phyloP scores from a whole-genome alignment of 148 eudicot genomes.

The Dysphania ambrosioides region DNA sequence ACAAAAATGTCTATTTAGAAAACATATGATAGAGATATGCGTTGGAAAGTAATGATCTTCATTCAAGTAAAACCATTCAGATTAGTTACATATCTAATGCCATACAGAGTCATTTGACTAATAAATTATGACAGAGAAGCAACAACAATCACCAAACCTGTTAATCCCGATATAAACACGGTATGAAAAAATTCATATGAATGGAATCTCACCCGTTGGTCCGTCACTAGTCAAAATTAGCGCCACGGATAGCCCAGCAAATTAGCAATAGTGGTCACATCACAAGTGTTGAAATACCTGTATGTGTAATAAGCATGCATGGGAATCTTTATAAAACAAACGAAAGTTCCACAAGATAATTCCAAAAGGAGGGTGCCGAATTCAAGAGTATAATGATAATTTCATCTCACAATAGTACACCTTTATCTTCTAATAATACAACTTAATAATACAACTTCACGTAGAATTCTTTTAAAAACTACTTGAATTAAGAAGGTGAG shows the following conservation, averaged over 20 bases:
- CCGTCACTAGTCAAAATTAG: neutral
- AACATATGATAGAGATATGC: conserved; percentile 8
- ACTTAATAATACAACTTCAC: too few species aligned
- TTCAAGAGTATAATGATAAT: too few species aligned
- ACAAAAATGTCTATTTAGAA: conserved; percentile 11
- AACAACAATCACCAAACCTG: conserved; percentile 4
- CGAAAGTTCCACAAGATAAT: neutral
- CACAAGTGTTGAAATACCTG: neutral
- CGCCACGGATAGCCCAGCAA: neutral
- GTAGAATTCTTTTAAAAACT: too few species aligned
- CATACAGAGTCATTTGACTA: neutral
- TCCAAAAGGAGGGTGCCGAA: too few species aligned
- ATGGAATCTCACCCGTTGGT: neutral
- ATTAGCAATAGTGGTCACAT: too few species aligned
- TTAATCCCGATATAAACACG: neutral
- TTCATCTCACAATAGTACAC: too few species aligned
- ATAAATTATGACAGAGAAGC: neutral
- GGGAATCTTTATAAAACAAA: neutral
- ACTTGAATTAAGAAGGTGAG: neutral
- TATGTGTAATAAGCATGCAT: neutral
- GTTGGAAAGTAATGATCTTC: neutral
- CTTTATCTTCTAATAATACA: too few species aligned
- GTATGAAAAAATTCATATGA: neutral
- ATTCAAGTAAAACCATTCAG: conserved; percentile 11
- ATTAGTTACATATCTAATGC: conserved; percentile 10